Conservation (phyloP, 208 protist species). For the Leishmania turanica region DNA sequence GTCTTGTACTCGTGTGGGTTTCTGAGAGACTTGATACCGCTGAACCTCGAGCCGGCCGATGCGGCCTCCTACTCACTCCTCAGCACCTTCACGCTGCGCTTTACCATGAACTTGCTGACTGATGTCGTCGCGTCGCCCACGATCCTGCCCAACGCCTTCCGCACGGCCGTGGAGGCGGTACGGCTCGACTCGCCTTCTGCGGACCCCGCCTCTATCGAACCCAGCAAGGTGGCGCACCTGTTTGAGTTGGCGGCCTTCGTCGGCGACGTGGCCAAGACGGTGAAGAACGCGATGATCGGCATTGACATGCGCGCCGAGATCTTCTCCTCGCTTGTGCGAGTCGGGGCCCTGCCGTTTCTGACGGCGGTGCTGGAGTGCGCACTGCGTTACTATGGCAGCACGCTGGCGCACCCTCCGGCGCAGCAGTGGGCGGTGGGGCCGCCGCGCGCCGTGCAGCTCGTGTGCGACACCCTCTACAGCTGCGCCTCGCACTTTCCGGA, state of each 20-base stretch:
- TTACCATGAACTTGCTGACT: constrained; percentile 60
- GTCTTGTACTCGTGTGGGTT: constrained; percentile 69
- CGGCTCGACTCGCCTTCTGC: constrained; percentile 6
- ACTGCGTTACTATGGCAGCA: constrained; percentile 26
- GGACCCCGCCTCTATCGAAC: constrained; percentile 8
- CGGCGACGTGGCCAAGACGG: constrained; percentile 63
- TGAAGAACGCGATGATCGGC: constrained; percentile 61
- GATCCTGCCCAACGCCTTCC: constrained; percentile 52
- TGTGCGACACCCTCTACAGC: constrained; percentile 30
- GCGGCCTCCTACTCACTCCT: constrained; percentile 51
- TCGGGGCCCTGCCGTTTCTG: constrained; percentile 44
- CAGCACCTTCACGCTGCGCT: constrained; percentile 54
- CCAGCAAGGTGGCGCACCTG: constrained; percentile 22
- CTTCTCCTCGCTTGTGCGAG: constrained; percentile 47
- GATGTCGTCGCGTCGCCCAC: constrained; percentile 48
- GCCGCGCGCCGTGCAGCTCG: constrained; percentile 24
- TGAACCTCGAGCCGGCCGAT: constrained; percentile 78
- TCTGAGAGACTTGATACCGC: constrained; percentile 74
- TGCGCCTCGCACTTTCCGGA: constrained; percentile 24
- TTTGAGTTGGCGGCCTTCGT: constrained; percentile 68
- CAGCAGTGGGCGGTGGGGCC: constrained; percentile 19
- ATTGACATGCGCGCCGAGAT: constrained; percentile 55
- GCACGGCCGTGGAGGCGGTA: constrained; percentile 10
- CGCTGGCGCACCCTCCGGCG: neutral
- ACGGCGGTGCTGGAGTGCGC: constrained; percentile 30